Evolutionary conservation across 495 filamentous ascomycete species (phyloP).

Genomic region (Tuber brumale): DNA sequence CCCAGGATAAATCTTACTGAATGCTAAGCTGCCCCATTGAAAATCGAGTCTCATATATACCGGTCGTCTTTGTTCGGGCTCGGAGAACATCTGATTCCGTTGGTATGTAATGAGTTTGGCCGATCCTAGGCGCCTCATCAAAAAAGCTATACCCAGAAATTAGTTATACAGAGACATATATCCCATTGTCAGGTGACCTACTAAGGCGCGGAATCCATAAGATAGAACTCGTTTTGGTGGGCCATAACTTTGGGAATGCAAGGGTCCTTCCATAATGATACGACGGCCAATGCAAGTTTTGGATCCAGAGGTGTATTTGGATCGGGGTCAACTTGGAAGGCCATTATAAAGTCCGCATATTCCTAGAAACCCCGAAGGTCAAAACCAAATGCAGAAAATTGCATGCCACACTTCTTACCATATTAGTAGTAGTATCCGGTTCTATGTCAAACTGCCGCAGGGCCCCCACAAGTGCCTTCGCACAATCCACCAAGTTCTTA

Average conservation of each 20-base stretch:
- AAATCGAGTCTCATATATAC: constrained; percentile 97
- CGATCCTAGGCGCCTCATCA: constrained; percentile 81
- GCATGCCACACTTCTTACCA: constrained; percentile 28
- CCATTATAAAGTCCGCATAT: constrained; percentile 69
- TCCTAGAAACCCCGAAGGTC: constrained; percentile 44
- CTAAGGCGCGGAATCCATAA: constrained; percentile 99
- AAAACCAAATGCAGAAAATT: constrained; percentile 9
- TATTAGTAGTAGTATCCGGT: constrained; percentile 61
- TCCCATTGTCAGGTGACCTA: constrained; percentile 48
- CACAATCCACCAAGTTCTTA: constrained; percentile 95
- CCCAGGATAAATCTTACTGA: constrained; percentile 62
- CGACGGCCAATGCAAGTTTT: constrained; percentile 73
- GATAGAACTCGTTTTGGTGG: constrained; percentile 92
- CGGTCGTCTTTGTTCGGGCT: constrained; percentile 96
- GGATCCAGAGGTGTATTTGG: constrained; percentile 72
- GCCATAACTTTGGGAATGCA: constrained; percentile 80
- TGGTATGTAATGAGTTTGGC: constrained; percentile 76
- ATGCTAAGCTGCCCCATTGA: constrained; percentile 97
- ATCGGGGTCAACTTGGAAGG: constrained; percentile 84
- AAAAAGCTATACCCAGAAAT: constrained; percentile 65
- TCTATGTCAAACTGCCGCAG: constrained; percentile 83
- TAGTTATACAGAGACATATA: constrained; percentile 14
- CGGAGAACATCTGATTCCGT: constrained; percentile 88
- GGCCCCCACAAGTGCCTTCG: constrained; percentile 79
- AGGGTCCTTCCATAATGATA: constrained; percentile 82